These are phyloP conservation scores for Nitzschia sp. DNA, from an alignment of 108 stramenopile species.

Conservation along the genomic window DNA sequence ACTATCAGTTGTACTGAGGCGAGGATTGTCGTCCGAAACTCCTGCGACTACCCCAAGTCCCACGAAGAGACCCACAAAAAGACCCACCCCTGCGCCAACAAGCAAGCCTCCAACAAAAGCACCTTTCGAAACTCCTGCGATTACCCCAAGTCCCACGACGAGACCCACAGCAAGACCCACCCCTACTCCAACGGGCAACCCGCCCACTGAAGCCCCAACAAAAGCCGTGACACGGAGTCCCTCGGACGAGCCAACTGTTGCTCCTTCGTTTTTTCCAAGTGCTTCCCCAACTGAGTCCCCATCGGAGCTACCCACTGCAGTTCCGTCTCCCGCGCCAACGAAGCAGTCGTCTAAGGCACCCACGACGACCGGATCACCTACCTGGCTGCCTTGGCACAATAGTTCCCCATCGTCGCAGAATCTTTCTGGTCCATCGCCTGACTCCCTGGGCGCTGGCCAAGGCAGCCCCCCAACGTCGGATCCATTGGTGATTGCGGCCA, in stretches of 20 bases:
- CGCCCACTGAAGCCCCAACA: neutral
- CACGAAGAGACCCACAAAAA: neutral
- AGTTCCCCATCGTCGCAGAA: neutral
- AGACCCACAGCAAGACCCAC: neutral
- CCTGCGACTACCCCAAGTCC: slow-evolving; percentile 4
- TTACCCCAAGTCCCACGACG: slow-evolving; percentile 1
- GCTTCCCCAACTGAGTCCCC: neutral
- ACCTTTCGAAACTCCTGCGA: neutral
- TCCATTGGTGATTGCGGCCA: slow-evolving; percentile 15
- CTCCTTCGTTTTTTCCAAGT: neutral
- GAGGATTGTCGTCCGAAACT: slow-evolving; percentile 13
- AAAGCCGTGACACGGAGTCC: neutral
- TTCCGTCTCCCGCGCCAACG: neutral
- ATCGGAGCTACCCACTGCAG: neutral
- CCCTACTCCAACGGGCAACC: neutral
- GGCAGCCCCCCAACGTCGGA: neutral
- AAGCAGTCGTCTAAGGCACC: neutral
- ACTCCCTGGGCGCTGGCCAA: neutral
- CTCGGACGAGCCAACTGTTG: neutral
- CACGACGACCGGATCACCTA: neutral
- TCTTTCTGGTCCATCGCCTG: neutral
- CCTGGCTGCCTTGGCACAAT: neutral
- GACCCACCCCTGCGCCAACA: neutral
- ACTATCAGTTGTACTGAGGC: slow-evolving; percentile 11
- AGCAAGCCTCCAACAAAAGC: neutral